Evolutionary conservation across 164 flowering plant genomes (phyloP).

Genomic region (Tetrastigma voinierianum): DNA sequence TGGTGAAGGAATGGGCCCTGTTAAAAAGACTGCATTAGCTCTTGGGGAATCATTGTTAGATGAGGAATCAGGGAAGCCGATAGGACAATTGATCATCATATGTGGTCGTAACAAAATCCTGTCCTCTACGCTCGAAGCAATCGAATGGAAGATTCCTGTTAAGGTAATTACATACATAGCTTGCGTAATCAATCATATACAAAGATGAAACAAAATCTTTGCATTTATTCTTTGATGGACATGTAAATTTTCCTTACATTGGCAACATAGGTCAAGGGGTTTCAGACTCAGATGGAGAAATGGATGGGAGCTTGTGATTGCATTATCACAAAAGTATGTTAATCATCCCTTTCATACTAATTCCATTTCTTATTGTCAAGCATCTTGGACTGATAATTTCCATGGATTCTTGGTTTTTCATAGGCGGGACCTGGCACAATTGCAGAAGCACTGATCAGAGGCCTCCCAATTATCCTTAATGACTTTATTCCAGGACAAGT

Average conservation of each 20-base stretch:
- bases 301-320: slow-evolving; percentile 99
- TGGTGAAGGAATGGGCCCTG: slow-evolving; percentile 99
- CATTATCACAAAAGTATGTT: slow-evolving; percentile 83
- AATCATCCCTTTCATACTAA: not conserved
- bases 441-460: slow-evolving; percentile 92
- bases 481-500: slow-evolving; percentile 99
- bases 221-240: not conserved
- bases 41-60: slow-evolving; percentile 73
- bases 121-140: slow-evolving; percentile 55
- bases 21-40: slow-evolving; percentile 82
- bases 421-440: slow-evolving; percentile 99
- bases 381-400: not conserved
- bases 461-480: slow-evolving; percentile 93
- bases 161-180: slow-evolving; percentile 47
- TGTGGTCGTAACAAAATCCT: slow-evolving; percentile 83
- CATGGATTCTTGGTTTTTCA: not conserved
- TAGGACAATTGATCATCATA: slow-evolving; percentile 76
- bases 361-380: not conserved
- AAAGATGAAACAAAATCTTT: too few relatives aligned
- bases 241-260: not conserved
- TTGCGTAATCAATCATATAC: not conserved
- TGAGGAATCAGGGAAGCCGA: slow-evolving; percentile 53
- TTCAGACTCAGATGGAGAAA: slow-evolving; percentile 93
- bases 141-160: slow-evolving; percentile 82
- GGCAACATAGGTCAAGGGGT: slow-evolving; percentile 67